phyloP scores from a whole-genome alignment of 768 basidiomycete genomes.

The Collybiopsis luxurians region DNA sequence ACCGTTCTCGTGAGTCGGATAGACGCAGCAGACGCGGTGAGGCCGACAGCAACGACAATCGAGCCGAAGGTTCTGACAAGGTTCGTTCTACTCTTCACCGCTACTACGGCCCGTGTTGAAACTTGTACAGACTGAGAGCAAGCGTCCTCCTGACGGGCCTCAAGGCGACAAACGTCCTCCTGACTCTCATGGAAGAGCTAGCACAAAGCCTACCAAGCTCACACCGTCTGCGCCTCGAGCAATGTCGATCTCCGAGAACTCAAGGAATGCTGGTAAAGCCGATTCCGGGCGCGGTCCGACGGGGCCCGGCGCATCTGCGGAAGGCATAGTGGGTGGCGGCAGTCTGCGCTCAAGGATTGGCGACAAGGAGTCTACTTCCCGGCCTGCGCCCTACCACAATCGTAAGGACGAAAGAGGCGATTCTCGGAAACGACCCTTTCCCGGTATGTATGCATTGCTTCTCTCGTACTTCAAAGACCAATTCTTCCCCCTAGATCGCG shows the following conservation, averaged over 20 bases:
- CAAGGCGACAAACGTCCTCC: not conserved
- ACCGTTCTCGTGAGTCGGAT: conserved; percentile 63
- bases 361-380: conserved; percentile 53
- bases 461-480: not conserved
- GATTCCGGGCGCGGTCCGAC: conserved; percentile 26
- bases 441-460: conserved; percentile 45
- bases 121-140: conserved; percentile 45
- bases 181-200: conserved; percentile 11
- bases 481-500: conserved; percentile 52
- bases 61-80: conserved; percentile 56
- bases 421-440: conserved; percentile 61
- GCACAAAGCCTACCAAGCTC: conserved; percentile 47
- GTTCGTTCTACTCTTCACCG: conserved; percentile 31
- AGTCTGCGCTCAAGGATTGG: conserved; percentile 59
- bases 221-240: conserved; percentile 72
- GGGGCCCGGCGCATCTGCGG: conserved; percentile 7
- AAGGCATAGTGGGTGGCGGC: conserved; percentile 15
- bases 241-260: conserved; percentile 52
- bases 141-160: conserved; percentile 53
- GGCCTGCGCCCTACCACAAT: conserved; percentile 40
- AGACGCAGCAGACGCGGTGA: conserved; percentile 69
- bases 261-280: conserved; percentile 35
- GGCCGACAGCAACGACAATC: conserved; percentile 52
- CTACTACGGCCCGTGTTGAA: not conserved
- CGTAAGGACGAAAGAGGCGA: conserved; percentile 64